Evolutionary conservation across 1,284 basidiomycete genomes (phyloP).

Genomic region (Coniophora puteana): DNA sequence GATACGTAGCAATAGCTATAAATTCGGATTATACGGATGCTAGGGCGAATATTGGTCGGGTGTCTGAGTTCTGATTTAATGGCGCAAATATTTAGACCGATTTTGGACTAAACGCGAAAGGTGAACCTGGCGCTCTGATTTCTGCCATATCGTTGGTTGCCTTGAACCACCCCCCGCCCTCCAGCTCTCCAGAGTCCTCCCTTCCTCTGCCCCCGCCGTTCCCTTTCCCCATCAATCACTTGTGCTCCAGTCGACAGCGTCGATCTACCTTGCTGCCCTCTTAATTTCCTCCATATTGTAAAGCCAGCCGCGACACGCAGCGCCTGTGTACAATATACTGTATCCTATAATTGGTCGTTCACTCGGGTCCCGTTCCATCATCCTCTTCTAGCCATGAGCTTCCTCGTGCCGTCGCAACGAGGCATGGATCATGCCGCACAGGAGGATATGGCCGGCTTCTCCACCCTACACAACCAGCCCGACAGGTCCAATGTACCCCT

Average conservation of each 20-base stretch:
- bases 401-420: slow-evolving; percentile 36
- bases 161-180: slow-evolving; percentile 6
- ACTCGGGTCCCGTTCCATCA: slow-evolving; percentile 18
- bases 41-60: not conserved
- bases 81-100: slow-evolving; percentile 26
- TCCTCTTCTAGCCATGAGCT: slow-evolving; percentile 37
- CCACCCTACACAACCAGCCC: slow-evolving; percentile 29
- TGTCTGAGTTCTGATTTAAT: slow-evolving; percentile 16
- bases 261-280: too few species aligned
- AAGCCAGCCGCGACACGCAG: slow-evolving; percentile 12
- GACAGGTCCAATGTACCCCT: slow-evolving; percentile 33
- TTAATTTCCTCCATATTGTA: slow-evolving; percentile 16
- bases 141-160: slow-evolving; percentile 4
- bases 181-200: not conserved
- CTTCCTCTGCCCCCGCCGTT: slow-evolving; percentile 12
- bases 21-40: not conserved
- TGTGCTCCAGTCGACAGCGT: too few species aligned
- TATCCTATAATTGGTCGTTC: slow-evolving; percentile 16
- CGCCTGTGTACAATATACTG: slow-evolving; percentile 14
- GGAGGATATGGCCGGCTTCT: slow-evolving; percentile 18
- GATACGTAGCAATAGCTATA: not conserved
- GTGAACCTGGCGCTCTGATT: slow-evolving; percentile 9
- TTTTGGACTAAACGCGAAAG: slow-evolving; percentile 15
- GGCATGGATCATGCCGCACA: slow-evolving; percentile 32
- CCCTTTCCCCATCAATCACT: slow-evolving; percentile 12